Conservation (phyloP, 2,329 filamentous ascomycete genomes). For the Botrytis elliptica region DNA sequence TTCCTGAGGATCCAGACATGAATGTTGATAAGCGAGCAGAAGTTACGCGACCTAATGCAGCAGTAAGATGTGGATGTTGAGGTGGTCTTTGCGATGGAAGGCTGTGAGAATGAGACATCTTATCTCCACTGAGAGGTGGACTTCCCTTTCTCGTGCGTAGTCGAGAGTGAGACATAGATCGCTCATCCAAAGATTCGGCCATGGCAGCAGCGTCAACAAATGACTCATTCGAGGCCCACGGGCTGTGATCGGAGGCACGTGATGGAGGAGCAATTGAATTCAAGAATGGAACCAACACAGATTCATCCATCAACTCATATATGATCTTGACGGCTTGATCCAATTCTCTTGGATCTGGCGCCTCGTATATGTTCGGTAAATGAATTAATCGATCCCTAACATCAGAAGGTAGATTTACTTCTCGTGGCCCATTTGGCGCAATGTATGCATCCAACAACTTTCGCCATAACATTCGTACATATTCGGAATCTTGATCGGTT, state of each 20-base stretch:
- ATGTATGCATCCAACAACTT: slow-evolving; percentile 90
- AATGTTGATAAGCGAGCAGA: slow-evolving; percentile 33
- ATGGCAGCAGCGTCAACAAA: slow-evolving; percentile 33
- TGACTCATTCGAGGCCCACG: slow-evolving; percentile 38
- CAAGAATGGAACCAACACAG: slow-evolving; percentile 86
- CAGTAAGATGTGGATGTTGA: slow-evolving; percentile 36
- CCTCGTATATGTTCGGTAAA: slow-evolving; percentile 58
- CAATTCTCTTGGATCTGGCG: slow-evolving; percentile 71
- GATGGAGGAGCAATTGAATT: slow-evolving; percentile 48
- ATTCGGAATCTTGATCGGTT: slow-evolving; percentile 42
- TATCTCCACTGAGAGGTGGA: slow-evolving; percentile 32
- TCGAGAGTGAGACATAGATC: slow-evolving; percentile 32
- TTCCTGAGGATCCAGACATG: slow-evolving; percentile 41
- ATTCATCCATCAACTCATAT: slow-evolving; percentile 97
- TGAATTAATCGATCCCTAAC: slow-evolving; percentile 79
- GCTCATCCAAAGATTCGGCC: slow-evolving; percentile 35
- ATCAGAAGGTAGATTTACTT: slow-evolving; percentile 85
- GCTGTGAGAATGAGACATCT: slow-evolving; percentile 28
- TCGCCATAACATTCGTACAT: slow-evolving; percentile 80
- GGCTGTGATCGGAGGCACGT: slow-evolving; percentile 33
- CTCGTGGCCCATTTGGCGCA: slow-evolving; percentile 75
- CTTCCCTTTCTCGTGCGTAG: slow-evolving; percentile 31
- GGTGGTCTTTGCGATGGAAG: slow-evolving; percentile 33
- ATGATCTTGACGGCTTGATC: slow-evolving; percentile 84
- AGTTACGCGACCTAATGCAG: slow-evolving; percentile 30